Evolutionary conservation across 1,284 basidiomycete genomes (phyloP), one percentile per base, ranked within the genome.

Genomic region (Inonotus obliquus): DNA sequence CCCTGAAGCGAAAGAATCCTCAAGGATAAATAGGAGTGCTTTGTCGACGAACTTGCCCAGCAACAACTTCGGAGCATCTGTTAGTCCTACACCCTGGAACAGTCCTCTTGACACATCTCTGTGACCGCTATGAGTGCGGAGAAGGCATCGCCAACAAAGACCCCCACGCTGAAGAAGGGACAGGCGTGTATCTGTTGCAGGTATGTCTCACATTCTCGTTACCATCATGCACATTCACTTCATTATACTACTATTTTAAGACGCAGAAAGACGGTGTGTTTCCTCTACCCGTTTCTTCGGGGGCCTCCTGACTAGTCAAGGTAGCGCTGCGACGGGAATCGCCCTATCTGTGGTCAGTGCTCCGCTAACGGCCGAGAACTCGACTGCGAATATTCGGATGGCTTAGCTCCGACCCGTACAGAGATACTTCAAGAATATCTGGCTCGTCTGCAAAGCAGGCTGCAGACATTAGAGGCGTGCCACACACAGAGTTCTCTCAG

Each of bases 371-470:
- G 74, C 27, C 69, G 75, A 10, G 63, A 64, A n/a, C 72, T 73
- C 0, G 78, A 78, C 45, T 79, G 77, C 64, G 75, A 79, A 68
- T 80, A 79, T 60, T 69, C 71, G 0, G 75, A 78, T 49, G 71
- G 70, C 13, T 68, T 68, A 37, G 69, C 68, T 11, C 70, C 69
- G n/a, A 67, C 76, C 0, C 71, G 75, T 13, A 76, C 71, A 0
- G 63, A 78, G 60, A 69, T 69, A 5, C 60, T 79, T 27, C 75
- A 78, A 65, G 75, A 77, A 2, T 73, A 75, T 10, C 68, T 80
- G 19, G 66, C 69, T 0, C 70, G 69, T 14, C 65, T 80, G 29
- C 71, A 71, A 61, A 67, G 69, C n/a, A 71, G 75, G 38, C 66
- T 79, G 4, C 67, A 70, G 1, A 72, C 77, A 21, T 65, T 79